Evolutionary conservation across 2,329 filamentous ascomycete genomes (phyloP), one percentile per base, ranked within the genome.

Genomic region (Phyllosticta citriasiana): DNA sequence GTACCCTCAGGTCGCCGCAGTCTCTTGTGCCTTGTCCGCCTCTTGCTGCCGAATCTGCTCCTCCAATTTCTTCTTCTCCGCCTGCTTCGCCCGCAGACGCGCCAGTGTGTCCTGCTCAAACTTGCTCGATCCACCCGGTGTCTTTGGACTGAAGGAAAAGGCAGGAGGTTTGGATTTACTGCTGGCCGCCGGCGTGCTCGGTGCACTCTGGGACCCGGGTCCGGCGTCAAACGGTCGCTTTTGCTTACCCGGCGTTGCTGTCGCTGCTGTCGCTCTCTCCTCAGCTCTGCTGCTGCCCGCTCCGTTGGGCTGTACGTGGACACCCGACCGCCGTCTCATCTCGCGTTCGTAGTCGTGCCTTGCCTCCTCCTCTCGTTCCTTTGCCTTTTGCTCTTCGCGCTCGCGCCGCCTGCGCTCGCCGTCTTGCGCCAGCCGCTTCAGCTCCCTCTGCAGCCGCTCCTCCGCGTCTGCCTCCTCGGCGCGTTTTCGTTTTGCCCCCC

Each of bases 361-460:
- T 71, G 81, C 72, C 76, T 82, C 66, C 69, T 78, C 70, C 73
- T 78, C 66, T 73, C 77, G 66, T 74, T 79, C 60, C 52, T 35
- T 33, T 8, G 27, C 51, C 60, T 25, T 51, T 14, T 33, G 27
- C 35, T 62, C 60, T 26, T 62, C 60, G n/a, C 60, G 27, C 26
- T 62, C 60, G 51, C 52, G 40, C 9, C 60, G 16, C 60, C 60
- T 33, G 51, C 60, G 57, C 60, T 50, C 55, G 33, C 60, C 60
- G 33, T 62, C 60, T 14, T 53, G 9, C 51, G 55, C 55, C 50
- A 62, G 9, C 52, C 60, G 30, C 60, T 55, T 62, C 27, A 61
- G 78, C 70, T 84, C 80, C 64, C 77, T 76, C 63, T 81, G 78
- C 61, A 84, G 68, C 64, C 78, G 70, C 70, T 81, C 72, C 75